phyloP scores from a whole-genome alignment of 176 grass and related monocot species.

The Zizania latifolia region DNA sequence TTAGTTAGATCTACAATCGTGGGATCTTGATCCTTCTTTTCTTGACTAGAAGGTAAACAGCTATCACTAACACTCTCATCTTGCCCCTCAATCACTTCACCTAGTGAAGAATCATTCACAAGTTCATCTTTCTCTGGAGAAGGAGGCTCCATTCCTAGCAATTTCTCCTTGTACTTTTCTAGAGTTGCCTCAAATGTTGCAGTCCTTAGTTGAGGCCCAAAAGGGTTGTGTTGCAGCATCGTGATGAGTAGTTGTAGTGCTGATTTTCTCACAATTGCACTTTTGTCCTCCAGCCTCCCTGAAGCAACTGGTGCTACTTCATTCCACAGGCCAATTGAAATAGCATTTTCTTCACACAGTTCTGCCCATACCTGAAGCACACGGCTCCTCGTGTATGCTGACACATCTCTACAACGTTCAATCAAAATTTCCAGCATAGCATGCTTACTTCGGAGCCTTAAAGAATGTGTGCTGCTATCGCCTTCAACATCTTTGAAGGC shows the following conservation, averaged over 20 bases:
- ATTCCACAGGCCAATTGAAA: conserved; percentile 97
- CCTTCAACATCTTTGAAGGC: conserved; percentile 86
- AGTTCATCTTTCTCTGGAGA: conserved; percentile 28
- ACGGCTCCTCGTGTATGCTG: conserved; percentile 90
- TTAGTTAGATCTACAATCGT: conserved; percentile 65
- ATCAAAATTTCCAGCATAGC: conserved; percentile 92
- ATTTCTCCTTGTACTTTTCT: conserved; percentile 80
- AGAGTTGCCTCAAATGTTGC: conserved; percentile 76
- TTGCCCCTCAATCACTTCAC: conserved; percentile 39
- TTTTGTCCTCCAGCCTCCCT: conserved; percentile 92
- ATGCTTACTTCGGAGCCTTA: conserved; percentile 74
- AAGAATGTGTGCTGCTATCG: conserved; percentile 54
- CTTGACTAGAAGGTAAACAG: conserved; percentile 65
- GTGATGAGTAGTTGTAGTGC: conserved; percentile 80
- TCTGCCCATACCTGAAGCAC: conserved; percentile 97
- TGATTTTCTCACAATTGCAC: conserved; percentile 93
- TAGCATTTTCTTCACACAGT: conserved; percentile 80
- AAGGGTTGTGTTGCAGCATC: conserved; percentile 94
- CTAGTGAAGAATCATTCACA: conserved; percentile 18
- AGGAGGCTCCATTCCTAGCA: conserved; percentile 58
- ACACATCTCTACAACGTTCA: conserved; percentile 87
- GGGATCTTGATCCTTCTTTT: conserved; percentile 46
- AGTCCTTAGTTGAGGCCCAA: conserved; percentile 76
- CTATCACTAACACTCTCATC: conserved; percentile 85
- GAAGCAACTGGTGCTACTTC: conserved; percentile 77